phyloP scores from a whole-genome alignment of 2,329 filamentous ascomycete genomes.

The Phialophora verrucosa region DNA sequence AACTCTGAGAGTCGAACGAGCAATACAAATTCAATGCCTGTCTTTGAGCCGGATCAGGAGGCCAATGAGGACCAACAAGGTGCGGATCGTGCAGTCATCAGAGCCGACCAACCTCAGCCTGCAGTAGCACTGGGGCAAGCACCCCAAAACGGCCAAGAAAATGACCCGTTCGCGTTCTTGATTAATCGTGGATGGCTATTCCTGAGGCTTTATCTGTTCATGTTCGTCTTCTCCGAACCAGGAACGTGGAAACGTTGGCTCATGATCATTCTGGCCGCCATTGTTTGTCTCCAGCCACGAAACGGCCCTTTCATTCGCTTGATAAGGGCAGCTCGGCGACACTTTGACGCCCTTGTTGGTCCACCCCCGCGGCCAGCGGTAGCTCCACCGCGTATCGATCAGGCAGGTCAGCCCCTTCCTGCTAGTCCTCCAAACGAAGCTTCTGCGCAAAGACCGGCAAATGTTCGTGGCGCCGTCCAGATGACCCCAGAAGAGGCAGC shows the following conservation, averaged over 20 bases:
- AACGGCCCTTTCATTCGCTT: constrained; percentile 48
- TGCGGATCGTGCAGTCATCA: constrained; percentile 13
- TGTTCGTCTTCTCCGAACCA: constrained; percentile 62
- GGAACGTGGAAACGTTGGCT: constrained; percentile 53
- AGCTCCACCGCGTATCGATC: constrained; percentile 20
- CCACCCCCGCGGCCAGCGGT: constrained; percentile 31
- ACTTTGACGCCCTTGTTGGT: constrained; percentile 51
- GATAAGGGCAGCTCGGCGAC: constrained; percentile 49
- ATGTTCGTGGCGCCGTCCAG: constrained; percentile 32
- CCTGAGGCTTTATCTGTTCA: constrained; percentile 63
- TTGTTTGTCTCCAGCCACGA: constrained; percentile 51
- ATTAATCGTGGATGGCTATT: constrained; percentile 62
- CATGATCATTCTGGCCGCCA: constrained; percentile 47
- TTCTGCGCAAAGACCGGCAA: constrained; percentile 22
- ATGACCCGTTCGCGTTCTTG: constrained; percentile 49
- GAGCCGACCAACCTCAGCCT: constrained; percentile 13
- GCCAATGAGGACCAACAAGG: neutral
- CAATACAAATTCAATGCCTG: neutral
- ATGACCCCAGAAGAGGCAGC: constrained; percentile 39
- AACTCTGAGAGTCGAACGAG: constrained; percentile 3
- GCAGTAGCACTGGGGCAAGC: constrained; percentile 20
- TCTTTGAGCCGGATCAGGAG: constrained; percentile 1
- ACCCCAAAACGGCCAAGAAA: constrained; percentile 30
- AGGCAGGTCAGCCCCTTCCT: constrained; percentile 16
- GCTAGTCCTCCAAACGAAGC: neutral